phyloP scores from a whole-genome alignment of 768 basidiomycete genomes.

The Suillus subalutaceus region DNA sequence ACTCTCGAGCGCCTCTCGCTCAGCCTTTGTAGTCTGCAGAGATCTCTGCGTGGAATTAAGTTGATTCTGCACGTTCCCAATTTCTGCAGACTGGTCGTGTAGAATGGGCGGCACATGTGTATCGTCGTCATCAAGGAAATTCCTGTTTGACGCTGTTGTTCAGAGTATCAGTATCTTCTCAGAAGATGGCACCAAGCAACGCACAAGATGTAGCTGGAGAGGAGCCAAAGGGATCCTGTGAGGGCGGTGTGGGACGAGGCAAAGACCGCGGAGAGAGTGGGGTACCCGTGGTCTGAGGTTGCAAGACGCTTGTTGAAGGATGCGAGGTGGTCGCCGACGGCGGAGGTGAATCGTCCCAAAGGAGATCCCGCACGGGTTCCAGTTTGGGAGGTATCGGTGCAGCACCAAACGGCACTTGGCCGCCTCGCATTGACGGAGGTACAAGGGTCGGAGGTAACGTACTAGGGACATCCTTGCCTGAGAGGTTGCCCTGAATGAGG shows the following conservation, averaged over 20 bases:
- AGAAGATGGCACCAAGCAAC: constrained; percentile 10
- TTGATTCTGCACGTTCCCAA: constrained; percentile 87
- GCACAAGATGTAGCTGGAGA: constrained; percentile 31
- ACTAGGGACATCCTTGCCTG: constrained; percentile 75
- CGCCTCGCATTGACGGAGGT: constrained; percentile 77
- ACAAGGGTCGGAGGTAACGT: constrained; percentile 73
- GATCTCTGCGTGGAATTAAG: constrained; percentile 78
- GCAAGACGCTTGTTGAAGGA: constrained; percentile 25
- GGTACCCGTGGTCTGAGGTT: constrained; percentile 42
- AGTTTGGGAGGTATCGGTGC: constrained; percentile 40
- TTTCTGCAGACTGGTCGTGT: constrained; percentile 79
- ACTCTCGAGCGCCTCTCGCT: constrained; percentile 68
- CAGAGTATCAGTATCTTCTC: constrained; percentile 10
- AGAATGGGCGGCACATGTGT: constrained; percentile 50
- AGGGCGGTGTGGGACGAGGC: constrained; percentile 21
- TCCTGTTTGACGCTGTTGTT: constrained; percentile 34
- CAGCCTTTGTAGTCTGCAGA: constrained; percentile 63
- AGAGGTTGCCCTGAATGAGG: constrained; percentile 84
- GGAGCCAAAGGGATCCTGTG: constrained; percentile 55
- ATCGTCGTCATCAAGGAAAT: constrained; percentile 75
- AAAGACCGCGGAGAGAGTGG: constrained; percentile 34
- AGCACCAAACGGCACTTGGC: constrained; percentile 40
- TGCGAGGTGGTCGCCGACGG: constrained; percentile 42
- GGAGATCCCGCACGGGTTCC: constrained; percentile 46
- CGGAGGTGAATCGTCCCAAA: constrained; percentile 58